A percentile compares a stretch with the other conserved stretches of the same genome.
phyloP scores from a whole-genome alignment of 306 rosid species.

The Castanopsis chinensis region DNA sequence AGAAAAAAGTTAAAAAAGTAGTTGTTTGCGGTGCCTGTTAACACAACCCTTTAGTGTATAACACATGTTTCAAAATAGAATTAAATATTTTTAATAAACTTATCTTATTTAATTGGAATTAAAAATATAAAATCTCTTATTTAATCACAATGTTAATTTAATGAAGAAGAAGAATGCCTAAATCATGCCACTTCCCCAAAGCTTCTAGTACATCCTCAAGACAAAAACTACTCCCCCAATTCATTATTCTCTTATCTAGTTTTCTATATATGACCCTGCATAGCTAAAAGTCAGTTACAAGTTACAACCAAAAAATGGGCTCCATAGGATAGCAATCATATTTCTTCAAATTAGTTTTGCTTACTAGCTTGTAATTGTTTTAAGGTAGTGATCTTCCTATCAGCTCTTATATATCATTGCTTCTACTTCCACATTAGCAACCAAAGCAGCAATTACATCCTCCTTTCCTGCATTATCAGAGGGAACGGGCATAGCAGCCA shows the following conservation, averaged over 20 bases:
- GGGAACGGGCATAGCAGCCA: conserved; percentile 83
- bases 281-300: conserved; percentile 20
- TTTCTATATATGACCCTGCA: conserved; percentile 94
- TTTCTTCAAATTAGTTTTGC: conserved; percentile 17
- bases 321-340: conserved; percentile 2
- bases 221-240: conserved; percentile 64
- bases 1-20: no score
- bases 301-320: no score
- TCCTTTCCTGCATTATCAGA: conserved; percentile 71
- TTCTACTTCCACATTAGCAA: conserved; percentile 55
- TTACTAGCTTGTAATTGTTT: conserved; percentile 83
- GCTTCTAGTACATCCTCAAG: conserved; percentile 87
- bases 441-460: conserved; percentile 73
- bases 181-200: conserved; percentile 73
- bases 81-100: no score
- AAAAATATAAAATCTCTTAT: no score
- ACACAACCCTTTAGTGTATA: no score
- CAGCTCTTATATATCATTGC: conserved; percentile 83
- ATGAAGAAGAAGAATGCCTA: conserved; percentile 28
- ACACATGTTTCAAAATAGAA: no score
- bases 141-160: no score
- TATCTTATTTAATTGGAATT: no score
- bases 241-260: conserved; percentile 80
- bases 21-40: no score
- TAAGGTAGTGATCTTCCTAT: conserved; percentile 77